Conservation (phyloP, 108 stramenopile genomes). For the Cyclostephanos invisitatus region DNA sequence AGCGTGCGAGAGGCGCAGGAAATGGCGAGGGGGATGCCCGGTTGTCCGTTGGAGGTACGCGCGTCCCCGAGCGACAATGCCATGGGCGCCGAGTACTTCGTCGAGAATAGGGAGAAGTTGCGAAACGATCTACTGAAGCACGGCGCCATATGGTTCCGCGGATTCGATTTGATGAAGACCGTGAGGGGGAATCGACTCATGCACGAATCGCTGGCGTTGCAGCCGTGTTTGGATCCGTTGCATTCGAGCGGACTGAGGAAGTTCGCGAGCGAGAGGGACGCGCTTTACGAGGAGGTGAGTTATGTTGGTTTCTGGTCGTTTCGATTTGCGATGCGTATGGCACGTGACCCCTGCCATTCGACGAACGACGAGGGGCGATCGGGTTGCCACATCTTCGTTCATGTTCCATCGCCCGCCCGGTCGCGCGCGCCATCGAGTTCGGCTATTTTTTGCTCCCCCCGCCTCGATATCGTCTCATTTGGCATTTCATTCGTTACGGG, state of each 20-base stretch:
- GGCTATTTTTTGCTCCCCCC: too few relatives aligned
- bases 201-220: slow-evolving; percentile 81
- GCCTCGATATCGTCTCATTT: too few relatives aligned
- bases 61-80: slow-evolving; percentile 68
- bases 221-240: slow-evolving; percentile 90
- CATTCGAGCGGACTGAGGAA: slow-evolving; percentile 88
- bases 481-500: too few relatives aligned
- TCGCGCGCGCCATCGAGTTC: too few relatives aligned
- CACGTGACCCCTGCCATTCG: too few relatives aligned
- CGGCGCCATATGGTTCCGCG: slow-evolving; percentile 87
- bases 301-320: too few relatives aligned
- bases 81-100: slow-evolving; percentile 68
- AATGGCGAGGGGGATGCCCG: slow-evolving; percentile 51
- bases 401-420: too few relatives aligned
- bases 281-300: slow-evolving; percentile 88
- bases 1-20: slow-evolving; percentile 61
- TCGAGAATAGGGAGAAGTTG: slow-evolving; percentile 65
- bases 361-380: background rate
- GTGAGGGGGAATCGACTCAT: slow-evolving; percentile 75
- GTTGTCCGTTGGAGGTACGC: slow-evolving; percentile 70
- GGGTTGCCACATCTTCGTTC: too few relatives aligned
- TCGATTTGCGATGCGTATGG: too few relatives aligned
- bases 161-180: slow-evolving; percentile 82
- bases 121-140: slow-evolving; percentile 67
- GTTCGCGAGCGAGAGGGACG: slow-evolving; percentile 89